phyloP scores from a whole-genome alignment of 192 early-diverging fungal genomes.

The Physocladia obscura region DNA sequence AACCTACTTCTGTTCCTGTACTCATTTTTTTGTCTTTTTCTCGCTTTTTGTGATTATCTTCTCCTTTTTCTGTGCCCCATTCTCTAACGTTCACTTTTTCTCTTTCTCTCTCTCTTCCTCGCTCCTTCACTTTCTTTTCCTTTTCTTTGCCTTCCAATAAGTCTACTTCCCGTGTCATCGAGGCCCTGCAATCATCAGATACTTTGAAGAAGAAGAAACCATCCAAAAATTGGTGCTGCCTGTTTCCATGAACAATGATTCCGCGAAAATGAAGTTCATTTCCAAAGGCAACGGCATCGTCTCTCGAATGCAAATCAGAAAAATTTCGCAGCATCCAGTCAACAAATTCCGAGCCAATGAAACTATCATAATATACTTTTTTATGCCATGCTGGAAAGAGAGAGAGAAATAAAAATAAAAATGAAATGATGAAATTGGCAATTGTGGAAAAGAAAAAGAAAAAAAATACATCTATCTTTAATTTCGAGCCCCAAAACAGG shows the following conservation, averaged over 20 bases:
- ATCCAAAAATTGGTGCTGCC: slow-evolving; percentile 74
- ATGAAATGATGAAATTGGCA: too few species aligned
- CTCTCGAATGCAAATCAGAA: slow-evolving; percentile 69
- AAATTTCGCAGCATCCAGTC: slow-evolving; percentile 85
- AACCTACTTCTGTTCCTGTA: neutral
- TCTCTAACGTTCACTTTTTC: too few species aligned
- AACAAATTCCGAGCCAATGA: slow-evolving; percentile 81
- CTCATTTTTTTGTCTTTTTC: neutral
- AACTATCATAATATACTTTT: slow-evolving; percentile 64
- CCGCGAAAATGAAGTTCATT: slow-evolving; percentile 72
- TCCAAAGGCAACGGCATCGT: slow-evolving; percentile 76
- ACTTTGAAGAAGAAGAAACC: slow-evolving; percentile 87
- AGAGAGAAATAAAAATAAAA: too few species aligned
- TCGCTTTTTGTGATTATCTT: too few species aligned
- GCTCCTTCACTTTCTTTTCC: too few species aligned
- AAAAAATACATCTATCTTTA: slow-evolving; percentile 57
- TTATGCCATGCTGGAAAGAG: slow-evolving; percentile 77
- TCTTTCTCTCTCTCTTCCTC: slow-evolving; percentile 9
- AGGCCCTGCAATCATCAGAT: slow-evolving; percentile 1
- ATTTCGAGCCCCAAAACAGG: slow-evolving; percentile 66
- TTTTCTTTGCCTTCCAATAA: slow-evolving; percentile 26
- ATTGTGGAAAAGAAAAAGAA: neutral
- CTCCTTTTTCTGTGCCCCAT: too few species aligned
- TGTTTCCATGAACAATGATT: slow-evolving; percentile 59
- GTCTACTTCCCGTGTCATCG: neutral